Evolutionary conservation across 1,139 yeast species (phyloP).

Genomic region (Protomyces inundatus): DNA sequence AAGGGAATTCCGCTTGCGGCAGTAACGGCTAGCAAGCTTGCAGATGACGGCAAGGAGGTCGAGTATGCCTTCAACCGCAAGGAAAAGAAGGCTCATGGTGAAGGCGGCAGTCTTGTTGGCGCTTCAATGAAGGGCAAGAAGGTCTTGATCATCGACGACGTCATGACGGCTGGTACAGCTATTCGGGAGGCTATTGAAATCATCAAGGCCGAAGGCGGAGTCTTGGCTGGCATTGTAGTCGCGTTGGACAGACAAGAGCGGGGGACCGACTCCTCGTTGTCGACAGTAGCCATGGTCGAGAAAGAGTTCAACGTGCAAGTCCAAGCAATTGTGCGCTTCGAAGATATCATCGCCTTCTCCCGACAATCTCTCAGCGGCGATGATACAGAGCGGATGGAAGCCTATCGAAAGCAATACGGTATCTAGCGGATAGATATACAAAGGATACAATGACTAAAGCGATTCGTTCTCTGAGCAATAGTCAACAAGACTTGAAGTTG

Average conservation of each 20-base stretch:
- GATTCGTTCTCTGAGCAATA: too few species aligned
- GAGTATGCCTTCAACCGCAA: slow-evolving; percentile 46
- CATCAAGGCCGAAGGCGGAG: slow-evolving; percentile 64
- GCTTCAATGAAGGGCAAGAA: slow-evolving; percentile 63
- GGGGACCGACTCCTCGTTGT: slow-evolving; percentile 57
- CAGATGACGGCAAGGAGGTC: slow-evolving; percentile 56
- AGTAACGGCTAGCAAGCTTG: slow-evolving; percentile 81
- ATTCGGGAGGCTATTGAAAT: slow-evolving; percentile 87
- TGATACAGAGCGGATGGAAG: slow-evolving; percentile 38
- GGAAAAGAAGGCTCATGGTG: slow-evolving; percentile 97
- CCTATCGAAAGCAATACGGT: slow-evolving; percentile 33
- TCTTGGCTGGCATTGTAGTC: slow-evolving; percentile 75
- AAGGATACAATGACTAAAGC: too few species aligned
- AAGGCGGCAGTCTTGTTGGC: slow-evolving; percentile 94
- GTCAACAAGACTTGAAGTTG: too few species aligned
- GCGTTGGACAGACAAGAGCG: slow-evolving; percentile 95
- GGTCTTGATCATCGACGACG: slow-evolving; percentile 86
- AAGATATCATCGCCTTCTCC: slow-evolving; percentile 66
- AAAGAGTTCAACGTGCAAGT: slow-evolving; percentile 75
- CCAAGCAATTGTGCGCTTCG: slow-evolving; percentile 67
- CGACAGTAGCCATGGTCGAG: slow-evolving; percentile 79
- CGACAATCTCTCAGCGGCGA: slow-evolving; percentile 40
- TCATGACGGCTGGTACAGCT: slow-evolving; percentile 98
- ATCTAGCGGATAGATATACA: neutral
- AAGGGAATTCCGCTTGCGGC: slow-evolving; percentile 97